A percentile compares a stretch with the other conserved stretches of the same genome.
Evolutionary conservation across 768 basidiomycete species (phyloP).

Genomic region (Brasilioporus rufonigricans): DNA sequence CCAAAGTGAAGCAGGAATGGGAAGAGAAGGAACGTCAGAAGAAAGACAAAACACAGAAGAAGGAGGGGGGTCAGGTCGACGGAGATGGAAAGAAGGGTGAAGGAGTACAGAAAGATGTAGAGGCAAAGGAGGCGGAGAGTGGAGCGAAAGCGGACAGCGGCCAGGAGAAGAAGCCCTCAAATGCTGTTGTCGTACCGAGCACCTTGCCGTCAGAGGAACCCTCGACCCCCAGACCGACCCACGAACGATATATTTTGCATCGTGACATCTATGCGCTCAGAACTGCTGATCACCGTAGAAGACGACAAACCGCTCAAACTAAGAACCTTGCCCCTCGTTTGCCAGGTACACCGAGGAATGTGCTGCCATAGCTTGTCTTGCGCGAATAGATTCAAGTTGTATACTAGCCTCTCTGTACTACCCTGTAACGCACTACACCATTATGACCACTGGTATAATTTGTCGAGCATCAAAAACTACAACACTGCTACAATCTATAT

Average conservation of each 20-base stretch:
- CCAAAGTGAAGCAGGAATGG: slow-evolving; percentile 77
- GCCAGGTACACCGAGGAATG: slow-evolving; percentile 55
- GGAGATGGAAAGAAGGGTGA: slow-evolving; percentile 29
- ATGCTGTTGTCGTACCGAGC: slow-evolving; percentile 16
- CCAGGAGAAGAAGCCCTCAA: slow-evolving; percentile 22
- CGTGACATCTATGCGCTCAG: slow-evolving; percentile 82
- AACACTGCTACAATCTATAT: slow-evolving; percentile 39
- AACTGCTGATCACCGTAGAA: slow-evolving; percentile 68
- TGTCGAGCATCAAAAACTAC: background rate
- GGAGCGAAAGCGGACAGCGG: slow-evolving; percentile 26
- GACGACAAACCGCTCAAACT: slow-evolving; percentile 61
- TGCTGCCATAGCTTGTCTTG: slow-evolving; percentile 10
- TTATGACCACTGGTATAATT: background rate
- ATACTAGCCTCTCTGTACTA: too few relatives aligned
- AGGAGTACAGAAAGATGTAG: slow-evolving; percentile 24
- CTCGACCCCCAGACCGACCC: slow-evolving; percentile 44
- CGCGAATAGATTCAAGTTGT: background rate
- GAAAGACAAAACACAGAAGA: slow-evolving; percentile 51
- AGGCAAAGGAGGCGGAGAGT: slow-evolving; percentile 35
- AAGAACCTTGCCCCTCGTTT: slow-evolving; percentile 70
- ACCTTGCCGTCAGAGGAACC: slow-evolving; percentile 29
- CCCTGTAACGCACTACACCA: background rate
- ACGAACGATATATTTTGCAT: slow-evolving; percentile 80
- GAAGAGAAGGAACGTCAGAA: slow-evolving; percentile 68
- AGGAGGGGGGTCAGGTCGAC: slow-evolving; percentile 31